These are phyloP conservation scores for Capronia americana DNA, from an alignment of 2,329 filamentous ascomycete genomes.

Conservation along the genomic window DNA sequence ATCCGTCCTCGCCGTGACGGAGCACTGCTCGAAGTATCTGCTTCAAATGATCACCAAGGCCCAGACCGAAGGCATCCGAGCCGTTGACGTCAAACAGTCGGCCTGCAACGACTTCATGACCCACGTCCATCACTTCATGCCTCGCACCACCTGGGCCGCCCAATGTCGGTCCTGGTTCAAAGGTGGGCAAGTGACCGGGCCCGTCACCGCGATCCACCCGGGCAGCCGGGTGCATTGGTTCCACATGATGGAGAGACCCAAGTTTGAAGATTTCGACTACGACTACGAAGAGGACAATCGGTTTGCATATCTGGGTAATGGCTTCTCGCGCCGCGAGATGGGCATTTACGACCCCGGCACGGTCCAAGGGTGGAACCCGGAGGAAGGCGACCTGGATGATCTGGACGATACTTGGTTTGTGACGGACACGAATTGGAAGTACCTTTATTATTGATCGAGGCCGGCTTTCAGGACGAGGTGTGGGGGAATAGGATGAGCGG, in stretches of 20 bases:
- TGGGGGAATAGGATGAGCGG: not conserved
- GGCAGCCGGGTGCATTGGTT: constrained; percentile 41
- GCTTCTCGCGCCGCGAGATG: constrained; percentile 39
- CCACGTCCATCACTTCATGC: constrained; percentile 50
- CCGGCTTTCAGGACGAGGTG: not conserved
- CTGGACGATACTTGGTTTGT: not conserved
- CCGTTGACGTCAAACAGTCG: constrained; percentile 35
- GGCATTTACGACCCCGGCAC: not conserved
- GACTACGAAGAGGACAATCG: constrained; percentile 31
- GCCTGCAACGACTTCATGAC: constrained; percentile 44
- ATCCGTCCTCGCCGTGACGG: constrained; percentile 40
- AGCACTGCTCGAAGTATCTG: constrained; percentile 38
- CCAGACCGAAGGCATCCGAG: constrained; percentile 31
- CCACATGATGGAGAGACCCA: constrained; percentile 37
- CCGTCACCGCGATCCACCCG: constrained; percentile 25
- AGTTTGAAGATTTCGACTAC: constrained; percentile 41
- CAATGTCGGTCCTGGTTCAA: constrained; percentile 54
- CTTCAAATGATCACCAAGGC: constrained; percentile 40
- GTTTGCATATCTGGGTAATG: constrained; percentile 47
- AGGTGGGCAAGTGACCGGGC: constrained; percentile 40
- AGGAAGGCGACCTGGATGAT: not conserved
- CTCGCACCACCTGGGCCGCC: constrained; percentile 40
- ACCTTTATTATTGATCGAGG: not conserved
- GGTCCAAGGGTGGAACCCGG: not conserved
- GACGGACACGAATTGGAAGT: not conserved